Evolutionary conservation across 83 land plant species (phyloP).

Genomic region (Picea mariana): DNA sequence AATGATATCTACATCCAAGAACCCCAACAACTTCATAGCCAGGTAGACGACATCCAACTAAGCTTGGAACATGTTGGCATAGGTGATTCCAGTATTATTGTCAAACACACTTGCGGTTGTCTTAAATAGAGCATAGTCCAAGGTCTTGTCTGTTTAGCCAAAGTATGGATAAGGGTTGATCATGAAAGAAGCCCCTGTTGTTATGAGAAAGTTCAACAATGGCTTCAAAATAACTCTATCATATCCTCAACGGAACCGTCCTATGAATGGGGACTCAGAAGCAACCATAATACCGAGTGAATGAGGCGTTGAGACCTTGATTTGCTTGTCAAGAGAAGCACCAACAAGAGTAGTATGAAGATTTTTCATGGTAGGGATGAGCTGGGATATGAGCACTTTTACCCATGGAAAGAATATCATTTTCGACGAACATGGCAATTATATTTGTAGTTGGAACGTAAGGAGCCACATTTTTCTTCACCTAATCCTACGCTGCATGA

Average conservation of each 20-base stretch:
- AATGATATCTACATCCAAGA: too few species aligned
- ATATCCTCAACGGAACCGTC: conserved; percentile 42
- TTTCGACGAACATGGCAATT: conserved; percentile 47
- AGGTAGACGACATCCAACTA: too few species aligned
- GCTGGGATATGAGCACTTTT: too few species aligned
- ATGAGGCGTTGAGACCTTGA: conserved; percentile 73
- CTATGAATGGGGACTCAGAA: conserved; percentile 65
- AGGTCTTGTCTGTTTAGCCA: too few species aligned
- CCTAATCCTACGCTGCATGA: conserved; percentile 38
- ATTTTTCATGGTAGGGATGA: too few species aligned
- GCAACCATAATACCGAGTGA: conserved; percentile 42
- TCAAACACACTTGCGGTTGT: too few species aligned
- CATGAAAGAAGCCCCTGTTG: too few species aligned
- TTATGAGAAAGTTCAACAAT: conserved; percentile 18
- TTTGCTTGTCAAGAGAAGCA: conserved; percentile 28
- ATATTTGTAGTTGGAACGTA: conserved; percentile 38
- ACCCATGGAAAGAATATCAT: not conserved
- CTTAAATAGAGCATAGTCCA: too few species aligned
- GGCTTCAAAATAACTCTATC: conserved; percentile 27
- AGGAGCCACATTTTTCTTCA: conserved; percentile 33
- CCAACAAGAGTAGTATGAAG: conserved; percentile 30
- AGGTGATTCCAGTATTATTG: too few species aligned
- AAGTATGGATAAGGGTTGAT: too few species aligned
- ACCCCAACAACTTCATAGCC: too few species aligned
- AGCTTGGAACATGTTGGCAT: too few species aligned